A percentile compares a stretch with the other conserved stretches of the same genome.
Evolutionary conservation across 257 asterid species (phyloP).

Genomic region (Solanum microdontum): DNA sequence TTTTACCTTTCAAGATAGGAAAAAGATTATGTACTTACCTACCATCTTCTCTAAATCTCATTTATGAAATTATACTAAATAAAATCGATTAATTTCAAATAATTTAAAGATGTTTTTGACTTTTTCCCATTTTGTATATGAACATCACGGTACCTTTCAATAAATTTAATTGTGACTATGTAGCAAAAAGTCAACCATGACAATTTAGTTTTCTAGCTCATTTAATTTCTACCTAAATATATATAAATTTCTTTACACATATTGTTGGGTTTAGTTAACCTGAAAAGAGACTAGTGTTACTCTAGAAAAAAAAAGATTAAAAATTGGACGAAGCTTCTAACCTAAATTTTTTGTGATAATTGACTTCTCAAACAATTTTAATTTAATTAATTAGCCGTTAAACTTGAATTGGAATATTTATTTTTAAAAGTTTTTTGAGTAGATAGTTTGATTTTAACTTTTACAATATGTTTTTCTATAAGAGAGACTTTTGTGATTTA

Average conservation of each 20-base stretch:
- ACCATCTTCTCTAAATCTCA: not conserved
- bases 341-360: not conserved
- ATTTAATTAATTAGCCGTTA: not conserved
- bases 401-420: not conserved
- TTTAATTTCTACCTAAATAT: not conserved
- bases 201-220: not conserved
- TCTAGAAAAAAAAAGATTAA: not conserved
- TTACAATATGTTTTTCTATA: not conserved
- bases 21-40: fast-evolving
- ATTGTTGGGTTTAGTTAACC: not conserved
- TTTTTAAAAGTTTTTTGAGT: not conserved
- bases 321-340: not conserved
- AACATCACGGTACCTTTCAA: not conserved
- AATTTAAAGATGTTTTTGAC: not conserved
- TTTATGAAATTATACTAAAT: not conserved
- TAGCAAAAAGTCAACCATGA: not conserved
- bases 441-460: not conserved
- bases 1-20: not conserved
- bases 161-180: not conserved
- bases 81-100: not conserved
- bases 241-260: not conserved
- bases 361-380: not conserved
- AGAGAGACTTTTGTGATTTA: not conserved
- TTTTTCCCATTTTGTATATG: not conserved
- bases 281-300: not conserved